These are phyloP conservation scores for Wickerhamomyces sp. DNA, from an alignment of 1,139 yeast species.

Conservation along the genomic window DNA sequence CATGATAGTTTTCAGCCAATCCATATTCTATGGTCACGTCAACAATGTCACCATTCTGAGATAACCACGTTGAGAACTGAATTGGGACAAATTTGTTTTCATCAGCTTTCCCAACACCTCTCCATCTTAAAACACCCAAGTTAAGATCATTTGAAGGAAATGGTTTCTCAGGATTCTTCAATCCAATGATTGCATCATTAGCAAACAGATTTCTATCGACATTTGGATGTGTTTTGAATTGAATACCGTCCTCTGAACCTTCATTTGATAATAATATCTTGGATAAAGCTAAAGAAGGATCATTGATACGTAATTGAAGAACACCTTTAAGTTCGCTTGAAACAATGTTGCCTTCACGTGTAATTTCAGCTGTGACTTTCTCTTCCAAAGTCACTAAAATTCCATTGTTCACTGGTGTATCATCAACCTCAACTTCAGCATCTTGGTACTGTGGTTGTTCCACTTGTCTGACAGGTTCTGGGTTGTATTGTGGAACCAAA, in stretches of 20 bases:
- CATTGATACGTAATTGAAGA: conserved; percentile 80
- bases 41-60: conserved; percentile 51
- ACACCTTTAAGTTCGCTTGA: conserved; percentile 87
- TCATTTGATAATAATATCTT: conserved; percentile 54
- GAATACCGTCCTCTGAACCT: conserved; percentile 46
- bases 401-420: conserved; percentile 54
- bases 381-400: conserved; percentile 76
- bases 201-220: conserved; percentile 76
- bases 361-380: conserved; percentile 67
- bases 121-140: conserved; percentile 90
- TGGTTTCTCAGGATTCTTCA: conserved; percentile 71
- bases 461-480: conserved; percentile 9
- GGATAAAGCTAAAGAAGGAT: conserved; percentile 61
- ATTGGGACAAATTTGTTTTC: conserved; percentile 60
- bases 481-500: conserved; percentile 31
- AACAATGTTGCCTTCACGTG: conserved; percentile 78
- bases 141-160: conserved; percentile 92
- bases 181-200: conserved; percentile 53
- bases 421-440: conserved; percentile 23
- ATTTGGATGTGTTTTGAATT: conserved; percentile 93
- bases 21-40: conserved; percentile 90
- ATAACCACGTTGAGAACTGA: conserved; percentile 81
- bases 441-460: conserved; percentile 22
- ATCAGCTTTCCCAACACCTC: conserved; percentile 59
- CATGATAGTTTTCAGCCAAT: conserved; percentile 43